phyloP scores from a whole-genome alignment of 306 rosid genomes.

The Psophocarpus tetragonolobus region DNA sequence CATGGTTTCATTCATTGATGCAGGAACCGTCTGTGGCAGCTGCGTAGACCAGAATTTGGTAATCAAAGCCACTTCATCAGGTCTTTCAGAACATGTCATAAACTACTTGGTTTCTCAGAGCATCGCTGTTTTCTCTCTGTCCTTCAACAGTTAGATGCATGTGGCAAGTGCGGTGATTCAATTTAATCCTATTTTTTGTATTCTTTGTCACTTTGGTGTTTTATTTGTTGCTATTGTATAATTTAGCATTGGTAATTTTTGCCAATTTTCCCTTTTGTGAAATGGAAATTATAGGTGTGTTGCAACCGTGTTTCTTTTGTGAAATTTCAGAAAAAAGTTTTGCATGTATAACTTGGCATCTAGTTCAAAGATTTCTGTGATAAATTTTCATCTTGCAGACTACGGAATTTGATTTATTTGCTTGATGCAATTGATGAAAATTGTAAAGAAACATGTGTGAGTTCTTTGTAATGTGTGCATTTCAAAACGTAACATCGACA shows the following conservation, averaged over 20 bases:
- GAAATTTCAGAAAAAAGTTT: neutral
- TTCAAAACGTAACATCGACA: constrained; percentile 14
- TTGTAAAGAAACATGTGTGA: neutral
- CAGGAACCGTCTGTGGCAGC: constrained; percentile 84
- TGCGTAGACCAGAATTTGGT: constrained; percentile 48
- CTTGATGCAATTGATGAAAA: neutral
- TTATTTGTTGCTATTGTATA: constrained; percentile 37
- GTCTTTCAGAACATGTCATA: constrained; percentile 20
- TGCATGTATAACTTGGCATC: constrained; percentile 10
- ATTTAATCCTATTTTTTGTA: constrained; percentile 43
- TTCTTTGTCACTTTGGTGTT: constrained; percentile 37
- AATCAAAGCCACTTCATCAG: constrained; percentile 22
- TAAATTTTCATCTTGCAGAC: constrained; percentile 11
- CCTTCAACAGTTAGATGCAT: constrained; percentile 23
- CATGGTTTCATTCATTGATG: constrained; percentile 31
- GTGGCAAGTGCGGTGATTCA: constrained; percentile 42
- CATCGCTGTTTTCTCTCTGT: constrained; percentile 1
- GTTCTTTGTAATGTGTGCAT: neutral
- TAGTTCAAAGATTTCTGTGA: constrained; percentile 23
- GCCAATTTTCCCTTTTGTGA: neutral
- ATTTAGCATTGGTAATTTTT: constrained; percentile 27
- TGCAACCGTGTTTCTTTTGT: constrained; percentile 22
- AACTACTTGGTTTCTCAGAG: constrained; percentile 12
- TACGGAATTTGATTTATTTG: neutral
- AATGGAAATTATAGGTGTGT: constrained; percentile 35